Evolutionary conservation across 2,329 filamentous ascomycete genomes (phyloP).

Genomic region (Cercospora berteroae): DNA sequence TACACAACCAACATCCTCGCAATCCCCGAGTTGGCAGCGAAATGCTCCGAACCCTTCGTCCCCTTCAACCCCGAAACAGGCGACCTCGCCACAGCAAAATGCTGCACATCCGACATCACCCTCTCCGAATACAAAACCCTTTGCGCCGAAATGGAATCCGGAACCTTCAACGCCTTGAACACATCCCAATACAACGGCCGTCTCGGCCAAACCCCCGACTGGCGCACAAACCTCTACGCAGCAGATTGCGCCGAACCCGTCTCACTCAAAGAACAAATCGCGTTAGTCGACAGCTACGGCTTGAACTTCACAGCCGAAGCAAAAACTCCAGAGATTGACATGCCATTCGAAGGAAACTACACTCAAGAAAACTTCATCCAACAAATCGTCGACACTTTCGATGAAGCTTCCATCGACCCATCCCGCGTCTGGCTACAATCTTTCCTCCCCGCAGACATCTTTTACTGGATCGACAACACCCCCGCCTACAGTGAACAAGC

Average conservation of each 20-base stretch:
- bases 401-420: constrained; percentile 52
- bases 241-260: constrained; percentile 62
- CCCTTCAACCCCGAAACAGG: constrained; percentile 40
- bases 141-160: constrained; percentile 69
- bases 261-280: constrained; percentile 62
- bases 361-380: constrained; percentile 64
- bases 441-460: constrained; percentile 54
- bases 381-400: constrained; percentile 63
- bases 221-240: constrained; percentile 64
- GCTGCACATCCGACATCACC: constrained; percentile 71
- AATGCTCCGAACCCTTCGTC: constrained; percentile 62
- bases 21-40: constrained; percentile 60
- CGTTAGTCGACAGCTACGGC: constrained; percentile 56
- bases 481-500: constrained; percentile 62
- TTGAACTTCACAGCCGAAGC: constrained; percentile 66
- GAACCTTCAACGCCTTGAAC: constrained; percentile 58
- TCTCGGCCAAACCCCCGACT: constrained; percentile 50
- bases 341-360: constrained; percentile 65
- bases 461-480: constrained; percentile 64
- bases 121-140: constrained; percentile 65
- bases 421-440: constrained; percentile 62
- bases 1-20: constrained; percentile 66
- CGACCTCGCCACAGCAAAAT: constrained; percentile 60
- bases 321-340: constrained; percentile 63
- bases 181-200: constrained; percentile 52